Percentiles rank a stretch among this genome's conserved stretches.
phyloP scores from a whole-genome alignment of 2,329 filamentous ascomycete genomes.

The Gaeumannomyces sp. region DNA sequence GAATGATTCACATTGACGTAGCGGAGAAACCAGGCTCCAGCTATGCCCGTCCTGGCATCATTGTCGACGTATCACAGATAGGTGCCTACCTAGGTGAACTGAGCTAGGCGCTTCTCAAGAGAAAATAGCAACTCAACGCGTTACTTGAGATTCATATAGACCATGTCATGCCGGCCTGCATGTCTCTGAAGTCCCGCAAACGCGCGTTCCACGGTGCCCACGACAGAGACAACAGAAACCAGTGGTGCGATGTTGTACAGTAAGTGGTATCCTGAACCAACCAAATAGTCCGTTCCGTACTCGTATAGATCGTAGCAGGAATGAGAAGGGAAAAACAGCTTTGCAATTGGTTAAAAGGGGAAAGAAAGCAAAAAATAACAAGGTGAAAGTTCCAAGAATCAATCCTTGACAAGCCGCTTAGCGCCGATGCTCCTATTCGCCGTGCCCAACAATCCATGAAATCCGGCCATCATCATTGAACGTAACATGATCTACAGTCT shows the following conservation, averaged over 20 bases:
- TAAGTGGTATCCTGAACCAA: conserved; percentile 13
- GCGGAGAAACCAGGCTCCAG: neutral
- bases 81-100: neutral
- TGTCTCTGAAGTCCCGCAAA: neutral
- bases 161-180: neutral
- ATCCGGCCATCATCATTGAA: neutral
- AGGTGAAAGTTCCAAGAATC: neutral
- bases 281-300: conserved; percentile 2
- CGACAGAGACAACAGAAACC: neutral
- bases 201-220: neutral
- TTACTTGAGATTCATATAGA: neutral
- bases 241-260: conserved; percentile 3
- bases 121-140: neutral
- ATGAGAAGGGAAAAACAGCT: neutral
- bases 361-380: conserved; percentile 5
- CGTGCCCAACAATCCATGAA: conserved; percentile 2
- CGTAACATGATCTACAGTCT: conserved; percentile 46
- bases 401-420: neutral
- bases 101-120: neutral
- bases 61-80: neutral
- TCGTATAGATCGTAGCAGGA: conserved; percentile 7
- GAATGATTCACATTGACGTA: neutral
- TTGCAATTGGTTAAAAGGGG: conserved; percentile 4
- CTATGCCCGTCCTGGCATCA: neutral
- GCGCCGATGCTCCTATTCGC: conserved; percentile 7